A percentile compares a stretch with the other conserved stretches of the same genome.
phyloP scores from a whole-genome alignment of 805 yeast species.

The Jamesozyma hellenica region DNA sequence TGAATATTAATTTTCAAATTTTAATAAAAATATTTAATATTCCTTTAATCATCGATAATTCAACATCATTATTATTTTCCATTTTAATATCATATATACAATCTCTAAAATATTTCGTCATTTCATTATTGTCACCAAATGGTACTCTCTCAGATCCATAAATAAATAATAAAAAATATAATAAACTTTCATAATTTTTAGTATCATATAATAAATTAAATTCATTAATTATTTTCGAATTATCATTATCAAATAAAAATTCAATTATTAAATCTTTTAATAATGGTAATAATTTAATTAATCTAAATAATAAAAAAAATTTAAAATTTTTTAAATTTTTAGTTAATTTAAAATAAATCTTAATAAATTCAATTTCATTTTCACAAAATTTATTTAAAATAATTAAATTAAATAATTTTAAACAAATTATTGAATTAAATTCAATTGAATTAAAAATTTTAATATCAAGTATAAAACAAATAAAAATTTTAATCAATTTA shows the following conservation, averaged over 20 bases:
- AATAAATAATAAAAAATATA: slow-evolving; percentile 20
- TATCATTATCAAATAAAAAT: slow-evolving; percentile 5
- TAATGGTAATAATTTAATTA: slow-evolving; percentile 13
- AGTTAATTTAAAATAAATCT: slow-evolving; percentile 10
- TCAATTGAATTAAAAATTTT: slow-evolving; percentile 18
- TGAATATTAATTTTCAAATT: slow-evolving; percentile 1
- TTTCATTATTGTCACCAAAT: slow-evolving; percentile 8
- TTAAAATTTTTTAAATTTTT: slow-evolving; percentile 5
- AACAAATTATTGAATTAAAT: slow-evolving; percentile 14
- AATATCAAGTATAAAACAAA: slow-evolving; percentile 22
- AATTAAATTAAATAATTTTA: background rate
- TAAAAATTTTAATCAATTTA: slow-evolving; percentile 4
- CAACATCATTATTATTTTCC: slow-evolving; percentile 19
- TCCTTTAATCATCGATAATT: slow-evolving; percentile 17
- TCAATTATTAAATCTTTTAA: slow-evolving; percentile 11
- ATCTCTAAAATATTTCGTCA: slow-evolving; percentile 14
- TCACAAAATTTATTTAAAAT: background rate
- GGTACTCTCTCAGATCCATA: slow-evolving; percentile 19
- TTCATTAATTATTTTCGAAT: slow-evolving; percentile 6
- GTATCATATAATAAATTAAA: slow-evolving; percentile 17
- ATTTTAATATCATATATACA: slow-evolving; percentile 16
- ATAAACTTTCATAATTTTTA: slow-evolving; percentile 11
- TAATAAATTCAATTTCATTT: slow-evolving; percentile 1
- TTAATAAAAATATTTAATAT: slow-evolving; percentile 16
- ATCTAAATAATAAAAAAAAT: slow-evolving; percentile 21